Conservation (phyloP, 2,329 filamentous ascomycete genomes). For the Penicillium thymicola region DNA sequence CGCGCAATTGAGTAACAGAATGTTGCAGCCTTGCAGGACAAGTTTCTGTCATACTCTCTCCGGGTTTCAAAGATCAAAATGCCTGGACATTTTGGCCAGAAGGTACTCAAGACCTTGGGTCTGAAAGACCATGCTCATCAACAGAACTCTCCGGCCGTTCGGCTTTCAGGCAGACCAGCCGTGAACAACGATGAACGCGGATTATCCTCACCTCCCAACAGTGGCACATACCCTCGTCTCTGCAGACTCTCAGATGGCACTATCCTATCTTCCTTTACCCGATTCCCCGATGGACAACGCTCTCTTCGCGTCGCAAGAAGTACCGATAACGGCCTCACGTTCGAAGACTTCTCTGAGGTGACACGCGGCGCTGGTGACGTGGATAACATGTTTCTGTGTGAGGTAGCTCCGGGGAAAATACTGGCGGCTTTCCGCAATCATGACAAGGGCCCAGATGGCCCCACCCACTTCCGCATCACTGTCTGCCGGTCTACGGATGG, state of each 20-base stretch:
- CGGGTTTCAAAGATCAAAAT: constrained; percentile 9
- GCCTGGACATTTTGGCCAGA: constrained; percentile 31
- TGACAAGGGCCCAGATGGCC: constrained; percentile 35
- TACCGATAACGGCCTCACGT: constrained; percentile 43
- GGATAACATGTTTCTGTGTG: constrained; percentile 49
- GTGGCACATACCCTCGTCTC: constrained; percentile 50
- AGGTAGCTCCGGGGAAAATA: constrained; percentile 36
- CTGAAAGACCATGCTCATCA: constrained; percentile 15
- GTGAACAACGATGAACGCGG: constrained; percentile 35
- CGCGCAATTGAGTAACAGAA: neutral
- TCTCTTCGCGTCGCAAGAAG: constrained; percentile 46
- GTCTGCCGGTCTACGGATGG: constrained; percentile 48
- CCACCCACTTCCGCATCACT: constrained; percentile 49
- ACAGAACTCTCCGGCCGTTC: constrained; percentile 5
- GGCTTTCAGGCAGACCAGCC: constrained; percentile 5
- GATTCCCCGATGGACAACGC: constrained; percentile 37
- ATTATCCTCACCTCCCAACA: constrained; percentile 35
- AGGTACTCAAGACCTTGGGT: constrained; percentile 31
- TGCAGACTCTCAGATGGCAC: constrained; percentile 45
- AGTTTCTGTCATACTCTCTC: neutral
- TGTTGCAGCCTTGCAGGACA: neutral
- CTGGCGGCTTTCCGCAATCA: constrained; percentile 52
- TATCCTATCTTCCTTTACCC: constrained; percentile 48
- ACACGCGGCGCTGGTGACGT: constrained; percentile 44
- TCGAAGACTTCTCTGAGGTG: constrained; percentile 44